phyloP scores from a whole-genome alignment of 164 flowering plant species.

The Aristolochia contorta region DNA sequence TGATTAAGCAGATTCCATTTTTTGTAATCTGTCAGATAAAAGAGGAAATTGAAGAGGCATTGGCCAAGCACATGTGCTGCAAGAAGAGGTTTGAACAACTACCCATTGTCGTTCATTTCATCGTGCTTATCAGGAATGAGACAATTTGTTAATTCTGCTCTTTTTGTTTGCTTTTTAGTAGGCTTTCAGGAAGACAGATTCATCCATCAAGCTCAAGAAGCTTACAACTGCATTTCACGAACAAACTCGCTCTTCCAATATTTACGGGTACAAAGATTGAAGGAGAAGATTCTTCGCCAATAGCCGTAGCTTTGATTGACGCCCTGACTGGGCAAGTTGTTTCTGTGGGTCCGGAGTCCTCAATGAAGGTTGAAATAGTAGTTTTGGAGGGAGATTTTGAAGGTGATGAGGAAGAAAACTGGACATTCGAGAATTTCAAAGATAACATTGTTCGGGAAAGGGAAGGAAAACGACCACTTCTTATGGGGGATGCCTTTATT shows the following conservation, averaged over 20 bases:
- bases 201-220: conserved; percentile 37
- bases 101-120: not conserved
- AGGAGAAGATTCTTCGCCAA: conserved; percentile 41
- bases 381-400: conserved; percentile 58
- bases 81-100: conserved; percentile 18
- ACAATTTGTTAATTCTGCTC: conserved; percentile 4
- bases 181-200: conserved; percentile 40
- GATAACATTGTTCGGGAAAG: conserved; percentile 37
- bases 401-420: conserved; percentile 24
- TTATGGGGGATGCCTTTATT: conserved; percentile 44
- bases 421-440: conserved; percentile 37
- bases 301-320: conserved; percentile 54
- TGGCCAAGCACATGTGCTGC: conserved; percentile 16
- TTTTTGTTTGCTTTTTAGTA: conserved; percentile 12
- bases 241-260: conserved; percentile 56
- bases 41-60: conserved; percentile 28
- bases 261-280: conserved; percentile 75
- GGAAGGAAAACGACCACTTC: conserved; percentile 40
- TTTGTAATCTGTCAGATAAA: conserved; percentile 19
- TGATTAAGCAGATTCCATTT: not conserved
- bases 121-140: not conserved
- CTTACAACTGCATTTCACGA: conserved; percentile 50
- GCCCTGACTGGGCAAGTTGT: conserved; percentile 26
- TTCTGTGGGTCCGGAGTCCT: conserved; percentile 28
- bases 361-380: conserved; percentile 36